These are phyloP conservation scores for Angophora floribunda DNA, from an alignment of 345 rosid species.

Conservation along the genomic window DNA sequence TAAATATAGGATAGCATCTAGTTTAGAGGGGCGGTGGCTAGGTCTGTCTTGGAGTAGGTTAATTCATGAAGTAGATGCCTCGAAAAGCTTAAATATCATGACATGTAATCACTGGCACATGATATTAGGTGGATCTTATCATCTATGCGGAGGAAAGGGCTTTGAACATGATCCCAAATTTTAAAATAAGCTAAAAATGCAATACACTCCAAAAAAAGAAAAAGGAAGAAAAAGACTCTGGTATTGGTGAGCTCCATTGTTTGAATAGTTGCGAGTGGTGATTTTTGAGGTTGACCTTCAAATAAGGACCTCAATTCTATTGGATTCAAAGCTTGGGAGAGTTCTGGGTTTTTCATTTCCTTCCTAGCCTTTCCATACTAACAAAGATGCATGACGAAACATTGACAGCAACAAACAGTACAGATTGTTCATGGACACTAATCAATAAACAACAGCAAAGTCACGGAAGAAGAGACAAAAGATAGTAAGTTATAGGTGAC, in stretches of 20 bases:
- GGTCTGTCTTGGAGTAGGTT: not conserved
- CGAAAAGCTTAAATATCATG: not conserved
- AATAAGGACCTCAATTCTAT: not conserved
- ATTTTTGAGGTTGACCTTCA: not conserved
- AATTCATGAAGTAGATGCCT: not conserved
- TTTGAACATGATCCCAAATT: not conserved
- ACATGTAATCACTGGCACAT: not conserved
- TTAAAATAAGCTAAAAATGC: not conserved
- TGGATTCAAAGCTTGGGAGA: not conserved
- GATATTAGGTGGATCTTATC: not conserved
- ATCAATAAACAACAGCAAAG: not conserved
- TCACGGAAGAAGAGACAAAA: not conserved
- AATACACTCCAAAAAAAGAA: not conserved
- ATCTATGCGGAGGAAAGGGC: not conserved
- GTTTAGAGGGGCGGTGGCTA: not conserved
- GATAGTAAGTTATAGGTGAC: not conserved
- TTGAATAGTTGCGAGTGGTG: not conserved
- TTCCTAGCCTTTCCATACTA: not conserved
- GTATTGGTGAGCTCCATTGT: not conserved
- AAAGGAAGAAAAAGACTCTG: not conserved
- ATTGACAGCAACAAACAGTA: not conserved
- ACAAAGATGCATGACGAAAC: not conserved
- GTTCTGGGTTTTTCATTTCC: not conserved
- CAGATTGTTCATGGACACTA: not conserved
- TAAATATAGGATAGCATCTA: not conserved